phyloP scores from a whole-genome alignment of 257 asterid species.

The Verbascum thapsus region DNA sequence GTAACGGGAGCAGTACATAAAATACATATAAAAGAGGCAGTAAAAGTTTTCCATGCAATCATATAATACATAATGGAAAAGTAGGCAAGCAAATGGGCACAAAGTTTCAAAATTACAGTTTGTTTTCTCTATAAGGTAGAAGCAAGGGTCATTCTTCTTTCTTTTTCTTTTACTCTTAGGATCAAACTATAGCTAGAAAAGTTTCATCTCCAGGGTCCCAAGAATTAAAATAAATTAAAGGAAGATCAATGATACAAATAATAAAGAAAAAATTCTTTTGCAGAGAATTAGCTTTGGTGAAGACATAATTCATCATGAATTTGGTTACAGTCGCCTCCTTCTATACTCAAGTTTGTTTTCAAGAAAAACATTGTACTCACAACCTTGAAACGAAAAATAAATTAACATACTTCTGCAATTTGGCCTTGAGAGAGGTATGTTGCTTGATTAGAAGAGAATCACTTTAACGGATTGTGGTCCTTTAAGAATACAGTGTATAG shows the following conservation, averaged over 20 bases:
- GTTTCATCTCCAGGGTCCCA: not conserved
- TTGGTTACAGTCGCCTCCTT: not conserved
- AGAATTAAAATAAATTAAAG: not conserved
- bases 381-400: not conserved
- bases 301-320: not conserved
- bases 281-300: not conserved
- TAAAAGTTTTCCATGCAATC: slow-evolving; percentile 3
- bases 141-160: not conserved
- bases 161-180: not conserved
- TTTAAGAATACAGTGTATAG: not conserved
- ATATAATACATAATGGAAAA: slow-evolving; percentile 1
- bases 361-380: not conserved
- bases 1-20: slow-evolving; percentile 1
- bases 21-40: not conserved
- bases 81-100: slow-evolving; percentile 8
- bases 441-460: not conserved
- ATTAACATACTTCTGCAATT: not conserved
- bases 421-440: not conserved
- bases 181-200: not conserved
- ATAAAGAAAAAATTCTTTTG: not conserved
- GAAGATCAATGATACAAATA: not conserved
- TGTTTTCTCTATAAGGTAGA: slow-evolving; percentile 1
- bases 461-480: not conserved
- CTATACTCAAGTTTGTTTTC: not conserved
- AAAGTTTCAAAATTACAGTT: slow-evolving; percentile 2